Conservation (phyloP, 2,329 filamentous ascomycete genomes). For the Calonectria pseudoreteaudii region DNA sequence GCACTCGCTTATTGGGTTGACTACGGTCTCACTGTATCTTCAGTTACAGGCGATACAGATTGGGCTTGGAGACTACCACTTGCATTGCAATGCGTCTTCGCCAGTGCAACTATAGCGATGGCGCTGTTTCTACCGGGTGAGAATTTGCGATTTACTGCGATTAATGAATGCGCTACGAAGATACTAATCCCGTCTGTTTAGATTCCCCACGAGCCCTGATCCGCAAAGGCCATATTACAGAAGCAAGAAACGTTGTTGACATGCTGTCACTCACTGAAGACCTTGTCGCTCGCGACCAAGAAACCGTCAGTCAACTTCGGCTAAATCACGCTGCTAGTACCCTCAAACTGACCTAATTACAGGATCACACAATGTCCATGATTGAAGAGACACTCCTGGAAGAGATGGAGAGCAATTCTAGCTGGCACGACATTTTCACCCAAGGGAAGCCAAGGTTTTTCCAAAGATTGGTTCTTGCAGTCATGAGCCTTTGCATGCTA, state of each 20-base stretch:
- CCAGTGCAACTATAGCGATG: background rate
- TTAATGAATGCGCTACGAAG: accelerated
- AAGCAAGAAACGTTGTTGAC: background rate
- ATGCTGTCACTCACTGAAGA: background rate
- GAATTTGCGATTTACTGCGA: background rate
- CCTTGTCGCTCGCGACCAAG: background rate
- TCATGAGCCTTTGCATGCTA: background rate
- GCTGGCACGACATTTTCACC: background rate
- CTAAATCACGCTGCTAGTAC: background rate
- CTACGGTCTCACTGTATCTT: background rate
- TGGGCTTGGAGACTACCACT: background rate
- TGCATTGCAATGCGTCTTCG: background rate
- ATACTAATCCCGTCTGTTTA: background rate
- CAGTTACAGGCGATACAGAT: background rate
- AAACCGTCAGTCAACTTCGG: background rate
- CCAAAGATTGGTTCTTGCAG: background rate
- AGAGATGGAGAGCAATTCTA: background rate
- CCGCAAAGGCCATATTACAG: background rate
- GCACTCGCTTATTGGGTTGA: background rate
- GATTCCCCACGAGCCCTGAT: background rate
- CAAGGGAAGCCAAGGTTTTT: background rate
- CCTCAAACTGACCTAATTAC: background rate
- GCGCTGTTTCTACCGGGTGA: background rate
- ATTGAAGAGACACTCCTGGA: background rate
- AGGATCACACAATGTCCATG: background rate